Percentiles rank a stretch among this genome's conserved stretches.
phyloP scores from a whole-genome alignment of 2,329 filamentous ascomycete species.

The Didymella pomorum region DNA sequence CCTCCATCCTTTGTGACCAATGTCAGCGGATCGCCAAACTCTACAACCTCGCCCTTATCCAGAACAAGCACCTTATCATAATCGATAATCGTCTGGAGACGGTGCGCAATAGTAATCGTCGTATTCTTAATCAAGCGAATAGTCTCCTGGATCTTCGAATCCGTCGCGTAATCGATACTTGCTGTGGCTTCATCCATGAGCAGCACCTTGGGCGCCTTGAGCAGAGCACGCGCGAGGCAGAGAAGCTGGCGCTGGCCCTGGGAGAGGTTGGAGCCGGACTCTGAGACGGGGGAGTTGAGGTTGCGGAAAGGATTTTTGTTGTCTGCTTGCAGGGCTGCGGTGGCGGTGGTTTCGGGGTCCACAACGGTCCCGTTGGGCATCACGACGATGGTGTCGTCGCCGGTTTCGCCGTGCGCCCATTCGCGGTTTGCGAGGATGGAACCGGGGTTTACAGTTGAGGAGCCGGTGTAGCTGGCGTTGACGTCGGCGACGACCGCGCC shows the following conservation, averaged over 20 bases:
- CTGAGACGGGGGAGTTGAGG: constrained; percentile 80
- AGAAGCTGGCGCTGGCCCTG: constrained; percentile 95
- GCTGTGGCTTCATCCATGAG: constrained; percentile 99
- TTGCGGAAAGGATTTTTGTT: constrained; percentile 98
- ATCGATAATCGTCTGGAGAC: constrained; percentile 94
- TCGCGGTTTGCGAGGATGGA: constrained; percentile 44
- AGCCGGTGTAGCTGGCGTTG: constrained; percentile 35
- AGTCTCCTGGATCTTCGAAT: constrained; percentile 94
- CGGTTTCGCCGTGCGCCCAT: constrained; percentile 37
- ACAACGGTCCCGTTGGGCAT: constrained; percentile 43
- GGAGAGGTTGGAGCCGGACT: constrained; percentile 92
- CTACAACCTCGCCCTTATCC: constrained; percentile 85
- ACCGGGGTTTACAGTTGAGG: constrained; percentile 44
- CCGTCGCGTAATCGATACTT: constrained; percentile 95
- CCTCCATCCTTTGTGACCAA: constrained; percentile 70
- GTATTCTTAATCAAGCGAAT: constrained; percentile 91
- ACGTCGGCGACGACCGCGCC: constrained; percentile 37
- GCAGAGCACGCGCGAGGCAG: constrained; percentile 89
- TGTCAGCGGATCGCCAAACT: constrained; percentile 90
- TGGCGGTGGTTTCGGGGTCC: constrained; percentile 36
- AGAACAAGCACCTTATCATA: constrained; percentile 97
- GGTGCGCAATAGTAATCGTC: constrained; percentile 95
- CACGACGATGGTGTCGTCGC: constrained; percentile 42
- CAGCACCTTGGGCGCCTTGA: constrained; percentile 90
- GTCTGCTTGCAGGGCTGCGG: constrained; percentile 62